Evolutionary conservation across 2,329 filamentous ascomycete species (phyloP).

Genomic region (Furcasterigmium sp.): DNA sequence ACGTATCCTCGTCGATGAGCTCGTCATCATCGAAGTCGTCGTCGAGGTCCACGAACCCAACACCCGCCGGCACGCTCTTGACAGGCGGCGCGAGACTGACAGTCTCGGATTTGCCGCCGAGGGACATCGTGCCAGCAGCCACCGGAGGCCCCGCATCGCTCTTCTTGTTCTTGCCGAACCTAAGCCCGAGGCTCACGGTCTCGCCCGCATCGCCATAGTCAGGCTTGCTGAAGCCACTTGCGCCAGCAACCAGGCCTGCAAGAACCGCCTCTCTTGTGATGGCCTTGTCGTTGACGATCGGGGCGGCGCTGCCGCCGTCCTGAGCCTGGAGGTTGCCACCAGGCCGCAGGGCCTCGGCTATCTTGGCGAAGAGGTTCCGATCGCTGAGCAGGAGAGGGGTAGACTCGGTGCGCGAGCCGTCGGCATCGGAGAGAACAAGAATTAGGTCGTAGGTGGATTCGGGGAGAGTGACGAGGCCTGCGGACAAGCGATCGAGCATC

Average conservation of each 20-base stretch:
- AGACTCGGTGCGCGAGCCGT: slow-evolving; percentile 61
- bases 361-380: slow-evolving; percentile 60
- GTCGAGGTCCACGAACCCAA: slow-evolving; percentile 64
- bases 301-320: slow-evolving; percentile 57
- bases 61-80: slow-evolving; percentile 37
- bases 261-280: slow-evolving; percentile 77
- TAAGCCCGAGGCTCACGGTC: slow-evolving; percentile 15
- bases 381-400: slow-evolving; percentile 61
- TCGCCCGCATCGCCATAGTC: slow-evolving; percentile 21
- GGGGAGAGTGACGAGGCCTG: slow-evolving; percentile 75
- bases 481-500: slow-evolving; percentile 91
- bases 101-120: slow-evolving; percentile 32
- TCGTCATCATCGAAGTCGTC: slow-evolving; percentile 62
- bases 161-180: slow-evolving; percentile 58
- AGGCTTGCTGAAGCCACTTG: slow-evolving; percentile 68
- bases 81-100: slow-evolving; percentile 29
- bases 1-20: slow-evolving; percentile 82
- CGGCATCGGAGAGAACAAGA: slow-evolving; percentile 75
- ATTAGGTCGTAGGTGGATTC: slow-evolving; percentile 75
- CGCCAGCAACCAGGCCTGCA: slow-evolving; percentile 65
- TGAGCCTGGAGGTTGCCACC: slow-evolving; percentile 66
- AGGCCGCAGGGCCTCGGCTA: slow-evolving; percentile 66
- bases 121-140: slow-evolving; percentile 22
- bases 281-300: slow-evolving; percentile 36
- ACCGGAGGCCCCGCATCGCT: too few relatives aligned